Conservation (phyloP, 2,329 filamentous ascomycete genomes). For the Fragosphaeria purpurea region DNA sequence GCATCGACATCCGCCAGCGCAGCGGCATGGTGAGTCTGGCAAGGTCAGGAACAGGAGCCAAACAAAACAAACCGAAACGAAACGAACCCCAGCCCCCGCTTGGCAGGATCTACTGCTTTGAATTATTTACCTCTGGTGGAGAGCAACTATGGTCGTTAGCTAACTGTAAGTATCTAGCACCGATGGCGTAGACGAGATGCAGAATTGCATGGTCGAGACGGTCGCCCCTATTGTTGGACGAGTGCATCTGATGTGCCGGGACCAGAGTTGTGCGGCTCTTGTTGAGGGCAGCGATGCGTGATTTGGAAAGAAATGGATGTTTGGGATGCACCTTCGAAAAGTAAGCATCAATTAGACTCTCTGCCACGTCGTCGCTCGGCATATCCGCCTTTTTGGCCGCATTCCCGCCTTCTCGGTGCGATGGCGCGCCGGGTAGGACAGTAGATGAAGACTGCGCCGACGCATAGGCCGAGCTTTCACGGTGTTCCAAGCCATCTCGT, state of each 20-base stretch:
- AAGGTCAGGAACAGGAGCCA: too few species aligned
- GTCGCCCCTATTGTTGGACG: neutral
- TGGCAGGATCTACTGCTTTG: neutral
- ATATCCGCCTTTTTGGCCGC: neutral
- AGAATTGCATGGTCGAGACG: conserved; percentile 2
- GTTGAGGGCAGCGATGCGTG: neutral
- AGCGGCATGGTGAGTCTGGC: neutral
- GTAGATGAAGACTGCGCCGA: neutral
- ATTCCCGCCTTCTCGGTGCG: neutral
- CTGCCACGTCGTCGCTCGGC: conserved; percentile 2
- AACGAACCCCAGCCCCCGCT: too few species aligned
- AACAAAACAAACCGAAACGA: too few species aligned
- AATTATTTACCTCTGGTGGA: neutral
- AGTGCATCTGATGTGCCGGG: neutral
- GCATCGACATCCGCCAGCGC: conserved; percentile 2
- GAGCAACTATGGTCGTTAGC: conserved; percentile 2
- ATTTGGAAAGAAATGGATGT: neutral
- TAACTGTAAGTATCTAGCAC: conserved; percentile 3
- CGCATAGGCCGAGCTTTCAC: neutral
- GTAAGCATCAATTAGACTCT: conserved; percentile 3
- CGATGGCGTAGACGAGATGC: conserved; percentile 4
- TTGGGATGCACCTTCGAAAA: conserved; percentile 2
- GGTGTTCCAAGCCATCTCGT: neutral
- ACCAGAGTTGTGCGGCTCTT: neutral
- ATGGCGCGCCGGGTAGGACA: too few species aligned